Conservation (phyloP, 495 filamentous ascomycete species). For the Podospora didyma region DNA sequence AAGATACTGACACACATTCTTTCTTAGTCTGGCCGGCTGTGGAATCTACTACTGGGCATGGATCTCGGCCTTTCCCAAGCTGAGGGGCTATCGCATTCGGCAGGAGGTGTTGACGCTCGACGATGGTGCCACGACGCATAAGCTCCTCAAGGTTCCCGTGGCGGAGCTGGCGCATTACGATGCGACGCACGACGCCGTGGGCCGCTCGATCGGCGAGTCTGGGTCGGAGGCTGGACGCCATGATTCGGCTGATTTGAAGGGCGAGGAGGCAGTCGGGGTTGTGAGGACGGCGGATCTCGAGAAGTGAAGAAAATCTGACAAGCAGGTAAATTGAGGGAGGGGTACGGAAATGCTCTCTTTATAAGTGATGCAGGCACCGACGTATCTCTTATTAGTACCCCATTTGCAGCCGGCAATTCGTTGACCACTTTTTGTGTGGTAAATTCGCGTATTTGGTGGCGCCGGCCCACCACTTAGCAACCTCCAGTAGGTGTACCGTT, state of each 20-base stretch:
- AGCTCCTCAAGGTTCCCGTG: slow-evolving; percentile 51
- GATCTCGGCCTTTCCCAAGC: slow-evolving; percentile 49
- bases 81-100: slow-evolving; percentile 48
- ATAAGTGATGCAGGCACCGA: too few species aligned
- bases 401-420: too few species aligned
- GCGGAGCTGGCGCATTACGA: slow-evolving; percentile 50
- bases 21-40: slow-evolving; percentile 43
- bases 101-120: slow-evolving; percentile 49
- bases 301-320: too few species aligned
- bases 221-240: not conserved
- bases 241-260: not conserved
- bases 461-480: too few species aligned
- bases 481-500: too few species aligned
- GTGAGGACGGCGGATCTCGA: not conserved
- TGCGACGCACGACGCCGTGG: slow-evolving; percentile 51
- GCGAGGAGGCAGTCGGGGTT: not conserved
- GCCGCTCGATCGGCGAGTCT: slow-evolving; percentile 18
- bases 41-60: slow-evolving; percentile 55
- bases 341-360: too few species aligned
- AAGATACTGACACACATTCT: not conserved
- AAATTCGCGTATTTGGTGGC: too few species aligned
- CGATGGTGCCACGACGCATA: slow-evolving; percentile 47
- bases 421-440: too few species aligned
- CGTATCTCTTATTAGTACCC: too few species aligned
- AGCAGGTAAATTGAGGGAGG: too few species aligned